These are phyloP conservation scores for Penicillium sp. DNA, from an alignment of 2,329 filamentous ascomycete genomes.

Conservation along the genomic window DNA sequence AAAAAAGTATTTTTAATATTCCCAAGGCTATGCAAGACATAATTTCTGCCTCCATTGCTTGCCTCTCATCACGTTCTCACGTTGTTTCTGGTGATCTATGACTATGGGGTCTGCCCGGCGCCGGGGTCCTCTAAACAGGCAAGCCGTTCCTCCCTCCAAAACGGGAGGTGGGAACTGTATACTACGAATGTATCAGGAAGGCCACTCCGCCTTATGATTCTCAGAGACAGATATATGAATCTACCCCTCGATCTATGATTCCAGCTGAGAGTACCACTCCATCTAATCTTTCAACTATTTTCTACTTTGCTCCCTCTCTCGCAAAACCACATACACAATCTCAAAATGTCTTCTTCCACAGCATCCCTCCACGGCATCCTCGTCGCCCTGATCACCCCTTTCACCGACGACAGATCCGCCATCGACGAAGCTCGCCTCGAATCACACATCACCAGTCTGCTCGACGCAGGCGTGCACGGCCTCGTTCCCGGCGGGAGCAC, in stretches of 20 bases:
- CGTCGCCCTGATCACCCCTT: conserved; percentile 57
- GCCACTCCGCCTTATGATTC: background rate
- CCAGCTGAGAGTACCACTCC: too few relatives aligned
- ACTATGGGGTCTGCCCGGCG: too few relatives aligned
- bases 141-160: background rate
- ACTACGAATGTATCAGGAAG: background rate
- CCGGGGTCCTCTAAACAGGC: background rate
- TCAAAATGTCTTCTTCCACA: background rate
- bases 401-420: conserved; percentile 47
- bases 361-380: conserved; percentile 47
- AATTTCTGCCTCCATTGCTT: too few relatives aligned
- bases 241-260: background rate
- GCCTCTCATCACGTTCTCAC: too few relatives aligned
- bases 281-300: too few relatives aligned
- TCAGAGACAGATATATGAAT: background rate
- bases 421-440: conserved; percentile 49
- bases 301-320: background rate
- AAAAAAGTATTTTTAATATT: too few relatives aligned
- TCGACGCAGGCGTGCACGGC: conserved; percentile 54
- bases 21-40: too few relatives aligned
- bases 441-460: conserved; percentile 53
- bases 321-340: background rate
- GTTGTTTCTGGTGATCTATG: too few relatives aligned
- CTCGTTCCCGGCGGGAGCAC: conserved; percentile 58
- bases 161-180: background rate